Evolutionary conservation across 371 early-diverging fungal genomes (phyloP), one percentile per base, ranked within the genome.

Genomic region (Hamiltosporidium magnivora): DNA sequence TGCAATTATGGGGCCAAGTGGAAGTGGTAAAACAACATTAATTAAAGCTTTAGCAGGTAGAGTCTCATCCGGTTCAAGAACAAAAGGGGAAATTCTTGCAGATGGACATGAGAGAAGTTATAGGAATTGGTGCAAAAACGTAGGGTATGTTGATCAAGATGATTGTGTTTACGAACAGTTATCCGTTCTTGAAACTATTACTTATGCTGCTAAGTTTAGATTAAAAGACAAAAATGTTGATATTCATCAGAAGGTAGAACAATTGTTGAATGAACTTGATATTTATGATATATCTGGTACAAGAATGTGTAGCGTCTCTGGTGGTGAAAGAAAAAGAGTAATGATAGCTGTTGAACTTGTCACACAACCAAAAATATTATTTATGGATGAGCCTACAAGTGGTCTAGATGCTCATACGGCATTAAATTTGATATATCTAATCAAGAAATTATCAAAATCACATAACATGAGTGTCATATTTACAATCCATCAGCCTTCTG

Each of bases 341-440:
- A 83, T 84, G 44, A 79, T 86, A 37, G 85, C 85, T 25, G 83
- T 86, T 37, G 84, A 85, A 8, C 68, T 84, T 36, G 86, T 88
- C 1, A 85, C 85, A 11, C 73, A 76, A 60, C 85, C 87, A 2
- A 75, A 70, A 8, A 78, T 85, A 58, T 63, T 86, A 0, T 82
- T 87, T 67, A 63, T 87, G 59, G 87, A 87, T 69, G 87, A 85
- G 62, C 86, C 86, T 11, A 85, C 86, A 60, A 67, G 75, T 54
- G 79, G 79, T 53, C 54, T 78, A 36, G 75, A 77, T 60, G 8
- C 38, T 38, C 40, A 41, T 40, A 14, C 36, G n/a, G 39, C 58
- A 38, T 58, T 58, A 38, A 38, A 4, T 40, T 4, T 58, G 3
- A 58, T 58, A 14, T 3, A 14, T 8, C 36, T 58, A 3, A 11